Base-by-base conservation (phyloP, 768 basidiomycete genomes). In the Chalciporus pseudorubinellus region DNA sequence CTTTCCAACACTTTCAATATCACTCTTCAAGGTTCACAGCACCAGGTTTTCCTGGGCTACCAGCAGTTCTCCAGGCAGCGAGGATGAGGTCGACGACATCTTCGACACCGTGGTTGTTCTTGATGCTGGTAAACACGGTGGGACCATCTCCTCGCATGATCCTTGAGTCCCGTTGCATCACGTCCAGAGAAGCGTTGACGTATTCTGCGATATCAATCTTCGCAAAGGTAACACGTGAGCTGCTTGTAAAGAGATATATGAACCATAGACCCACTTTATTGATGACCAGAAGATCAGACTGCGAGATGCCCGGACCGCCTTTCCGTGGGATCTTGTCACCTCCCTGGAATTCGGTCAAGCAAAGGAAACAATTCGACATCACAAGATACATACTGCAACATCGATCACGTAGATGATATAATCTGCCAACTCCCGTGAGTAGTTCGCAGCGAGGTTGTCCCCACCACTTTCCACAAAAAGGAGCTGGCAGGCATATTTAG, bases 311-410 rank as follows among this genome's bases (percentile, higher is more conserved):
- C 2, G 95, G 97, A 1, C 95, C 97, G 5, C 97, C 95, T 74
- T 99, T 99, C 20, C 95, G 79, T 19, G 97, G 97, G 56, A 99
- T 95, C 72, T 99, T 99, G 72, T 99, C 95, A 1, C 95, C 95
- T 10, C 97, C 95, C 88, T 90, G 56, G 28, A 43, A 53, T 36
- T n/a, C n/a, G 20, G 52, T 49, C 41, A 58, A 33, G 28, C 28
- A 44, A 45, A 14, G 22, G 16, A 49, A 29, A 45, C 29, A 16
- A 41, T 40, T 38, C 18, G 16, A 36, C 48, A 48, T 38, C 26
- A 28, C 34, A 43, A 22, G 42, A 47, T 50, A 67, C 79, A 62
- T 56, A 89, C 89, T 52, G 89, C 82, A 56, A 92, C 89, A 63
- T 92, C 89, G 54, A 92, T 92, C 44, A 92, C 89, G 70, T 92